Base-by-base conservation (phyloP, 441 rosid genomes). In the Capsella rubella region DNA sequence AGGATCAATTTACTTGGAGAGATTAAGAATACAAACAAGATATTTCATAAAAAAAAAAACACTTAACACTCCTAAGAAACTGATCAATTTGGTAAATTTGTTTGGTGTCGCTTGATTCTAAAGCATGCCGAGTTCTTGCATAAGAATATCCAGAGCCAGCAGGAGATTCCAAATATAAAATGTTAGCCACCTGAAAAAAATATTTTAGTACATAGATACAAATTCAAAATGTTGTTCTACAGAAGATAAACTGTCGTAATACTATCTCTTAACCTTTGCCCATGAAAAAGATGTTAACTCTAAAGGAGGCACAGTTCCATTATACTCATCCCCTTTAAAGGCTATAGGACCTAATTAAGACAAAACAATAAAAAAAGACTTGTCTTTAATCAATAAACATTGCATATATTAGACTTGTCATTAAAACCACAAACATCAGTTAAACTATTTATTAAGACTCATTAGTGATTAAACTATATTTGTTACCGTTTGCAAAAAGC, bases 121-220 rank as follows among this genome's bases (percentile, higher is more conserved):
- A 73, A 50, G 90, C 87, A 39, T 9, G 32, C 7, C 2, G 21
- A 57, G 74, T 83, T 80, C 45, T 80, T 4, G 91, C 82, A 47
- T 85, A 92, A 15, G 96, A 92, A 78, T 74, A 92, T 40, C 94
- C 96, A 51, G 94, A 82, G 14, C 89, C 88, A 8, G 86, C 86
- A 12, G 97, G 92, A 12, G 87, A 79, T 78, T 90, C 97, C 16
- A 90, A 46, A 72, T 88, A 87, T 71, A 88, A 81, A 67, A 92
- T 80, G 82, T 81, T 88, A 15, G 92, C 81, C 14, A 72, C 84
- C 95, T 88, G 81, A 29, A 54, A 10, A 10, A 50, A 1, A 51
- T 2, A 50, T 21, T 25, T 18, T 14, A 18, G 59, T 15, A 34
- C 46, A 34, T 11, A 37, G 46, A 32, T 21, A 37, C 11, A 55